A percentile compares a stretch with the other conserved stretches of the same genome.
These are phyloP conservation scores for Teratosphaeria nubilosa DNA, from an alignment of 2,329 filamentous ascomycete genomes.

Conservation along the genomic window DNA sequence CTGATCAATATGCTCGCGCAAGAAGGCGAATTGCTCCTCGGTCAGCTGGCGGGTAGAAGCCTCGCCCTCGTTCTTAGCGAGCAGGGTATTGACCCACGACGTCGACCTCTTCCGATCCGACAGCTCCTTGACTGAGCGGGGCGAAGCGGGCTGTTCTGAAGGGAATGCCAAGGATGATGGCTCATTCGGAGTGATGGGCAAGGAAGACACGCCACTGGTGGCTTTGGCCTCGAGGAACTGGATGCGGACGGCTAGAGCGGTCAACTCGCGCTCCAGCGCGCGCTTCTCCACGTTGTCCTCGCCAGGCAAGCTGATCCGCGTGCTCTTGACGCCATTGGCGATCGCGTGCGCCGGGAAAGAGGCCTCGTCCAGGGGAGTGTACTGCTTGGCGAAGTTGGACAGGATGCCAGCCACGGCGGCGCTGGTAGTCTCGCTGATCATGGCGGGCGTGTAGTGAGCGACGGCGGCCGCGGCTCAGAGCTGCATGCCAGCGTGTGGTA, in stretches of 20 bases:
- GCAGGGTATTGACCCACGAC: conserved; percentile 42
- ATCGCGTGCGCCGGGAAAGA: conserved; percentile 36
- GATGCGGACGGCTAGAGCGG: conserved; percentile 65
- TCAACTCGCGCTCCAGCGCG: conserved; percentile 71
- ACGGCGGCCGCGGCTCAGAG: background rate
- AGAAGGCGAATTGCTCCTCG: conserved; percentile 72
- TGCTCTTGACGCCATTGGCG: conserved; percentile 41
- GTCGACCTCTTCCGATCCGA: conserved; percentile 25
- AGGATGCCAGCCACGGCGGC: conserved; percentile 30
- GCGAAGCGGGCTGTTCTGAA: conserved; percentile 30
- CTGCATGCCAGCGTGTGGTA: background rate
- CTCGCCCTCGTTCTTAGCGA: conserved; percentile 44
- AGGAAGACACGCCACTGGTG: conserved; percentile 32
- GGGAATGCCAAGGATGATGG: conserved; percentile 42
- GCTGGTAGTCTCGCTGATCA: conserved; percentile 21
- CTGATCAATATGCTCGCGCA: conserved; percentile 84
- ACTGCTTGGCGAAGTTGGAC: conserved; percentile 40
- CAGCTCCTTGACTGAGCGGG: conserved; percentile 15
- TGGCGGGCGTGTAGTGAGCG: background rate
- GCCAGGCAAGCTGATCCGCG: conserved; percentile 64
- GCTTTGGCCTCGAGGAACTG: conserved; percentile 75
- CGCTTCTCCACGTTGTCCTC: conserved; percentile 64
- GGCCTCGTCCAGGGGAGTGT: conserved; percentile 32
- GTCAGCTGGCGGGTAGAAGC: conserved; percentile 48
- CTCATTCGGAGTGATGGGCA: conserved; percentile 78